Evolutionary conservation across 306 rosid species (phyloP).

Genomic region (Vigna trinervia): DNA sequence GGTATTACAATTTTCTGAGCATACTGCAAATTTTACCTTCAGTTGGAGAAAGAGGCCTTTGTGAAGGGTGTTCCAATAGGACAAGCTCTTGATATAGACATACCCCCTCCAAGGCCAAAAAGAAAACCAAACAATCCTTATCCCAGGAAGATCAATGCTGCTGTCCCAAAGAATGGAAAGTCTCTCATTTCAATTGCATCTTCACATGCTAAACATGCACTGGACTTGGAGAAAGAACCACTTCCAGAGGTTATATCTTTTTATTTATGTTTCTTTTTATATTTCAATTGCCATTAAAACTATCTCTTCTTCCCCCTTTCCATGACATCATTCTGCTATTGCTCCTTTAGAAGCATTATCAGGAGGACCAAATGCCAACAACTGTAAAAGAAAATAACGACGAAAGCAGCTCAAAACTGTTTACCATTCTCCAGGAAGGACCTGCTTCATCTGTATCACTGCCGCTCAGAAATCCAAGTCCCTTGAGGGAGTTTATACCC

Average conservation of each 20-base stretch:
- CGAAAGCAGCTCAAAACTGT: neutral
- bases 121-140: slow-evolving; percentile 15
- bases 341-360: neutral
- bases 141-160: slow-evolving; percentile 8
- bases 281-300: neutral
- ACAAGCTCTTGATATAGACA: slow-evolving; percentile 12
- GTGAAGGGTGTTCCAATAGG: slow-evolving; percentile 15
- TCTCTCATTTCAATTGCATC: neutral
- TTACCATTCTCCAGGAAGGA: neutral
- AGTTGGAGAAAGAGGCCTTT: slow-evolving; percentile 13
- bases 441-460: neutral
- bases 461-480: neutral
- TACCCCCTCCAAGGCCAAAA: slow-evolving; percentile 17
- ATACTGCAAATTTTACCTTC: neutral
- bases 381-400: neutral
- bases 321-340: neutral
- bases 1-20: neutral
- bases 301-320: neutral
- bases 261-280: neutral
- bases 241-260: slow-evolving; percentile 21
- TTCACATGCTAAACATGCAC: neutral
- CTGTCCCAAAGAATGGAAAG: neutral
- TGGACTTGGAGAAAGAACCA: slow-evolving; percentile 22
- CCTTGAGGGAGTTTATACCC: neutral
- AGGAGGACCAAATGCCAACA: neutral